Evolutionary conservation across 2,329 filamentous ascomycete genomes (phyloP), one percentile per base, ranked within the genome.

Genomic region (Clarireedia monteithiana): DNA sequence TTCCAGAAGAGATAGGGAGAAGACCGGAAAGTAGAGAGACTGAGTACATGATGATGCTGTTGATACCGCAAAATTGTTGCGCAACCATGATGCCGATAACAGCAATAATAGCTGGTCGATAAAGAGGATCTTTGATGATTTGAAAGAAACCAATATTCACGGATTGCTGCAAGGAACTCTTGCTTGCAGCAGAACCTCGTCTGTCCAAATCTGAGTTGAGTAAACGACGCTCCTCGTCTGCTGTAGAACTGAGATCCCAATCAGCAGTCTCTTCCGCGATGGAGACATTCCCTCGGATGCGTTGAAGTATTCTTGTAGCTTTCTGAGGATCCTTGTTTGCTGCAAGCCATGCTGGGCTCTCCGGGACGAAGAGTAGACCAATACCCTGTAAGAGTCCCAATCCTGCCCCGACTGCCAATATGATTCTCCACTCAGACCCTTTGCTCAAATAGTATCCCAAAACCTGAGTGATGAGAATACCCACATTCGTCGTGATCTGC

Each of bases 31-130:
- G 80, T 1, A 99, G 83, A 0, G 89, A 91, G 5, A 97, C 94
- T 2, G 91, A 95, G 72, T 99, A 99, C 91, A 99, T 96, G 72
- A 97, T 88, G 67, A 97, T 92, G 57, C 88, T 92, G 79, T 99
- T 97, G 74, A 97, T 92, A 48, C 90, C 92, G 57, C 88, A 92
- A 39, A 96, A 78, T 70, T 99, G 94, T 70, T 97, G 94, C 0
- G 89, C 86, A 57, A 91, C 79, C 91, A 97, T 96, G 63, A 95
- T 85, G 1, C 89, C 91, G 12, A 95, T 80, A 3, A 95, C 89
- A 4, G 91, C 90, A 58, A 94, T 78, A 53, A 95, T 85, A 52
- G 87, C 87, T 0, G 83, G 85, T 3, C 85, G 81, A 65, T 88
- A 88, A 7, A 81, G 74, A 0, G 84, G 78, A 63, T 92, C 82